phyloP scores from a whole-genome alignment of 208 protist species.

The Acanthamoeba triangularis region DNA sequence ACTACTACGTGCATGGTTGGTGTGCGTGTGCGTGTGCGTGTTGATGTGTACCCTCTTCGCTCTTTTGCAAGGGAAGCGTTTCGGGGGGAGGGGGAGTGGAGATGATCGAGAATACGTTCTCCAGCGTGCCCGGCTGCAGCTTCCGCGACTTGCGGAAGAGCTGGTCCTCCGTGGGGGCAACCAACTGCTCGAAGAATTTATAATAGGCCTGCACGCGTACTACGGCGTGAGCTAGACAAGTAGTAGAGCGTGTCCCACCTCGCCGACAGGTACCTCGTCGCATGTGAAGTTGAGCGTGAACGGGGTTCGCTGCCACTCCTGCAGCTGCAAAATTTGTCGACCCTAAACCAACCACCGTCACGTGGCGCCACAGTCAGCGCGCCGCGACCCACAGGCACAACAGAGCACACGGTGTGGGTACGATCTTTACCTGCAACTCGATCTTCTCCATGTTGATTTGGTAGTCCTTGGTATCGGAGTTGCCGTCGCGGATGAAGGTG shows the following conservation, averaged over 20 bases:
- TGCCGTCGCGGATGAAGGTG: slow-evolving; percentile 54
- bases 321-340: not conserved
- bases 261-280: not conserved
- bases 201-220: not conserved
- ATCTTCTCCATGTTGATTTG: slow-evolving; percentile 43
- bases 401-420: too few relatives aligned
- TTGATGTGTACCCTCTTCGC: too few relatives aligned
- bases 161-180: not conserved
- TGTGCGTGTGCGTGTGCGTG: not conserved
- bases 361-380: too few relatives aligned
- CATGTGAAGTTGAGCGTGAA: not conserved
- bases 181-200: not conserved
- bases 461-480: slow-evolving; percentile 21
- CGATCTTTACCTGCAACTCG: not conserved
- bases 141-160: not conserved
- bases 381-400: too few relatives aligned
- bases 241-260: too few relatives aligned
- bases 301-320: not conserved
- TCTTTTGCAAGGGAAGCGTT: too few relatives aligned
- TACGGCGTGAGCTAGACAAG: too few relatives aligned
- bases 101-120: not conserved
- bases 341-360: not conserved
- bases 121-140: not conserved
- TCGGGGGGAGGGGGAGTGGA: not conserved
- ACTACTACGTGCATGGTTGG: too few relatives aligned